phyloP scores from a whole-genome alignment of 176 grass and related monocot genomes.

The Tillandsia leiboldiana region DNA sequence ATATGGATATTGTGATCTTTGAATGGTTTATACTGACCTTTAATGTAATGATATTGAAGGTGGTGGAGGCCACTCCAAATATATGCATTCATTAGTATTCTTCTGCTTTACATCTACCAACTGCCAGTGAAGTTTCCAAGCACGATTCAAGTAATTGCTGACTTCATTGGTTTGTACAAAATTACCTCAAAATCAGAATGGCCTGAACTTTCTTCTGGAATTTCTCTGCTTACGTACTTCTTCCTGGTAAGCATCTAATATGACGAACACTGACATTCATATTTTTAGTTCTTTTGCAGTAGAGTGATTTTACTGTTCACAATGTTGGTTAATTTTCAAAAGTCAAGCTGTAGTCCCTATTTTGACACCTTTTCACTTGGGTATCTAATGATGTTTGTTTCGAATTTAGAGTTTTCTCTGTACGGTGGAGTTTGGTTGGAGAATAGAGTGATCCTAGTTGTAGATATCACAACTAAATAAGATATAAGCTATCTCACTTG shows the following conservation, averaged over 20 bases:
- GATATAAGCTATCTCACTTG: too few species aligned
- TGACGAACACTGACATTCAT: not conserved
- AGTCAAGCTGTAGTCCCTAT: too few species aligned
- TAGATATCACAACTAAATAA: too few species aligned
- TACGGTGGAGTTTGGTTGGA: too few species aligned
- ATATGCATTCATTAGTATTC: slow-evolving; percentile 83
- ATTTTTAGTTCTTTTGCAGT: not conserved
- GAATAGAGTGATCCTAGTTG: too few species aligned
- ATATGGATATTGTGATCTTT: not conserved
- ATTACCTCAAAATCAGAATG: slow-evolving; percentile 66
- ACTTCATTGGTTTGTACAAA: slow-evolving; percentile 94
- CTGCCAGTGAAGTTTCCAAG: slow-evolving; percentile 62
- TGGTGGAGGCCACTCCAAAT: slow-evolving; percentile 85
- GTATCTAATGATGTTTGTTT: too few species aligned
- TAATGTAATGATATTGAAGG: slow-evolving; percentile 28
- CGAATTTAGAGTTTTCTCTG: too few species aligned
- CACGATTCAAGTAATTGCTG: slow-evolving; percentile 49
- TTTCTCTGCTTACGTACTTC: slow-evolving; percentile 78
- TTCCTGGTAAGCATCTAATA: slow-evolving; percentile 69
- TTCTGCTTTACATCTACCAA: slow-evolving; percentile 92
- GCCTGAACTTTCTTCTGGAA: slow-evolving; percentile 70
- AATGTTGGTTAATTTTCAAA: not conserved
- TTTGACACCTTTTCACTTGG: too few species aligned
- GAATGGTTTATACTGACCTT: not conserved
- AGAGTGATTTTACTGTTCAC: not conserved